Base-by-base conservation (phyloP, 208 protist genomes). In the Wallacemonas sp. region DNA sequence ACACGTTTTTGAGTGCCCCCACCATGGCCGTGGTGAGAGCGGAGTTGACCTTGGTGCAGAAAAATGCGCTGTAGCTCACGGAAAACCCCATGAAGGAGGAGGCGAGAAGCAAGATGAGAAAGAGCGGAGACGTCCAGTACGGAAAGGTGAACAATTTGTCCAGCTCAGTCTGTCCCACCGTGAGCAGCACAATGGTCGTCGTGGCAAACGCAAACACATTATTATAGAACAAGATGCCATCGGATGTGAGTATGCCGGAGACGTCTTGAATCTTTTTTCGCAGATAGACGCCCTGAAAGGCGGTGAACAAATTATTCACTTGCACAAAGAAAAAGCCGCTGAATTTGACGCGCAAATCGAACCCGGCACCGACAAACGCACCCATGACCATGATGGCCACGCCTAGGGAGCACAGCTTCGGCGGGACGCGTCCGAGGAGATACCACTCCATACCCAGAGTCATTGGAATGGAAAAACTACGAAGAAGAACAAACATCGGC, bases 41-140 rank as follows among this genome's bases (percentile, higher is more conserved):
- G 39, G 87, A 93, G 63, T 94, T 96, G 22, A 91, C 50, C 44
- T 80, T 86, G 23, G 81, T 86, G 74, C 91, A 96, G 10, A 91
- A 66, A 71, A 91, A 91, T 11, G 79, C 81, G 39, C 61, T 67
- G 62, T 91, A 93, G 64, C 85, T 92, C 22, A 96, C 75, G 3
- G 87, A 33, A 61, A 85, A 92, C 38, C 79, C 83, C 65, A 79
- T 70, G 32, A 74, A 57, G 23, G 72, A 72, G n/a, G 78, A 83
- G 10, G 66, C 11, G 7, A 74, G 36, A 10, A 71, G 29, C 7
- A 75, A 22, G 3, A 70, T 0, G 39, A 74, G 32, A 25, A 52
- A 67, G 12, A 23, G 3, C 4, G 61, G 45, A 10, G 46, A 48
- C 18, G n/a, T 55, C 76, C 76, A 77, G 29, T 49, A 20, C 23